Evolutionary conservation across 108 stramenopile species (phyloP).

Genomic region (Cyclotella sp.): DNA sequence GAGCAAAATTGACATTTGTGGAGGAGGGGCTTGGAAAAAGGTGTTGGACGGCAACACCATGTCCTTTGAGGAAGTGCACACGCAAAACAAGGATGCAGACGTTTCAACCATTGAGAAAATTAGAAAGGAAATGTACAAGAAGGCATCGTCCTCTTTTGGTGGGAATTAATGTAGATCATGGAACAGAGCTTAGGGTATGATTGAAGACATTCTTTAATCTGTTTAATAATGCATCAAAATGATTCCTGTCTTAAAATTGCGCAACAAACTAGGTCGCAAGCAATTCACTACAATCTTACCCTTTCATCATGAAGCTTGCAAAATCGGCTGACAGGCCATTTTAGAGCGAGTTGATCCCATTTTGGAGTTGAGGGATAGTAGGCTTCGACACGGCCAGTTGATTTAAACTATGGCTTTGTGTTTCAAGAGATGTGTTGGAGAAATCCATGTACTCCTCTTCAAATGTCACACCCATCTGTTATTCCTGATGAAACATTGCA

Average conservation of each 20-base stretch:
- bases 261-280: neutral
- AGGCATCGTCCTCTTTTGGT: slow-evolving; percentile 53
- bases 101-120: slow-evolving; percentile 77
- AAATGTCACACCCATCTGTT: no score
- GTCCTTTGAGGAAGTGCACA: slow-evolving; percentile 90
- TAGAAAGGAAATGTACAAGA: slow-evolving; percentile 65
- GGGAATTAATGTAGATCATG: neutral
- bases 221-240: neutral
- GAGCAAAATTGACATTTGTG: slow-evolving; percentile 80
- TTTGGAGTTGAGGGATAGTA: no score
- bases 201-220: slow-evolving; percentile 5
- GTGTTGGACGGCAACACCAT: slow-evolving; percentile 72
- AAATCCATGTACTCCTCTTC: no score
- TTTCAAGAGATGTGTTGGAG: no score
- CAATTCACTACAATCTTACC: no score
- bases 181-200: neutral
- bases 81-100: slow-evolving; percentile 80
- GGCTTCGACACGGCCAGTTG: no score
- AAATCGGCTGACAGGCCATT: no score
- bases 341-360: no score
- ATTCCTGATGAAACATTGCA: no score
- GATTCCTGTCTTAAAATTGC: neutral
- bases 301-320: no score
- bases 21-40: slow-evolving; percentile 91
- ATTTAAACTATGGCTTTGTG: no score